Percentiles rank a stretch among this genome's conserved stretches.
phyloP scores from a whole-genome alignment of 108 stramenopile species.

The Fistulifera solaris region DNA sequence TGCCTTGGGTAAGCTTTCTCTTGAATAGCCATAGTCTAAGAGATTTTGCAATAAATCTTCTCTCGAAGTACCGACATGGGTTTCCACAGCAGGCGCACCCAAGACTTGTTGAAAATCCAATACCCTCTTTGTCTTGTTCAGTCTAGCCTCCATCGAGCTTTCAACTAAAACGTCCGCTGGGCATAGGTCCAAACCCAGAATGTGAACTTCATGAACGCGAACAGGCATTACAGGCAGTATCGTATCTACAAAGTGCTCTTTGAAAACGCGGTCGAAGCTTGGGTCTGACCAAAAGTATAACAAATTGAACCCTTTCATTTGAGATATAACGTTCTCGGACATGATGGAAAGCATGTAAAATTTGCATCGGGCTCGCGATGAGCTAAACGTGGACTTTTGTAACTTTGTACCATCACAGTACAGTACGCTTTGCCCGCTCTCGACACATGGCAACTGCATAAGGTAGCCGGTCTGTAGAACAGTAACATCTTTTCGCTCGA shows the following conservation, averaged over 20 bases:
- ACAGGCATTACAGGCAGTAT: no score
- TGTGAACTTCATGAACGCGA: no score
- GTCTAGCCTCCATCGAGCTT: no score
- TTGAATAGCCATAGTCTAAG: neutral
- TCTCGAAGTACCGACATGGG: slow-evolving; percentile 5
- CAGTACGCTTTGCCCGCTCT: neutral
- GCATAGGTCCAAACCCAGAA: no score
- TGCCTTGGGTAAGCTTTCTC: slow-evolving; percentile 2
- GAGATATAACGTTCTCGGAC: slow-evolving; percentile 4
- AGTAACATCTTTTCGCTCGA: slow-evolving; percentile 1
- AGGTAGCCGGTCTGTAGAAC: slow-evolving; percentile 3
- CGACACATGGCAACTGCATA: neutral
- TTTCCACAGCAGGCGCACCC: no score
- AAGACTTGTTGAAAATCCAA: no score
- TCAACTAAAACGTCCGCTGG: no score
- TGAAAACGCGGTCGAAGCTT: neutral
- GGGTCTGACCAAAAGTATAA: neutral
- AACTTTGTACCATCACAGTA: slow-evolving; percentile 1
- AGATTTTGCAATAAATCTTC: slow-evolving; percentile 1
- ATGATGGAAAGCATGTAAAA: slow-evolving; percentile 6
- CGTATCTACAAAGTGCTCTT: neutral
- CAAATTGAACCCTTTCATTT: neutral
- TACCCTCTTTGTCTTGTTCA: no score
- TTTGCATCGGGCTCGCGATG: neutral
- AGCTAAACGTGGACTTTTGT: neutral